Conservation (phyloP, 192 early-diverging fungal species). For the Coemansia furcata region DNA sequence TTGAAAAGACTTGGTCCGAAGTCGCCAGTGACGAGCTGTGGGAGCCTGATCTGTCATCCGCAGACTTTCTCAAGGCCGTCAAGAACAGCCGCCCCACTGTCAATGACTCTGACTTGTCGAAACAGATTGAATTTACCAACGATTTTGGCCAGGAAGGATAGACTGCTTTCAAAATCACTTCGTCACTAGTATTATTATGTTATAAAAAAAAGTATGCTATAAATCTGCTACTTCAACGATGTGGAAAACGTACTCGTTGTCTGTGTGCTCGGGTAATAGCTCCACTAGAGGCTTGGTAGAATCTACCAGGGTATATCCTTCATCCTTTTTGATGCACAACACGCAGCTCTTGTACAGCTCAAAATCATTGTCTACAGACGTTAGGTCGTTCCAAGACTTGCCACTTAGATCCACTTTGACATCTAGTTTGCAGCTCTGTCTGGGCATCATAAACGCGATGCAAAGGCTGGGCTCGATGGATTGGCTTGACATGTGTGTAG, state of each 20-base stretch:
- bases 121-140: slow-evolving; percentile 87
- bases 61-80: slow-evolving; percentile 85
- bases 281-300: background rate
- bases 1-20: slow-evolving; percentile 87
- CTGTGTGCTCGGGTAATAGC: background rate
- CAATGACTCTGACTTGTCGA: slow-evolving; percentile 73
- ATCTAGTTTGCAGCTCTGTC: background rate
- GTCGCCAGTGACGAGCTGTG: slow-evolving; percentile 80
- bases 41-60: slow-evolving; percentile 84
- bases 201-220: background rate
- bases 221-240: background rate
- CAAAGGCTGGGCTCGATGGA: background rate
- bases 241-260: background rate
- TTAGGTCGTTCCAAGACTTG: background rate
- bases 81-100: slow-evolving; percentile 78
- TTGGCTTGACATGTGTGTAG: background rate
- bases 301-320: background rate
- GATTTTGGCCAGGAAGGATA: slow-evolving; percentile 73
- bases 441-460: background rate
- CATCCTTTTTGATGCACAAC: background rate
- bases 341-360: background rate
- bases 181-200: background rate
- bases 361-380: background rate
- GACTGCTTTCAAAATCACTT: background rate
- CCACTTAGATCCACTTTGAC: background rate